These are phyloP conservation scores for Combretum micranthum DNA, from an alignment of 345 rosid genomes.

Conservation along the genomic window DNA sequence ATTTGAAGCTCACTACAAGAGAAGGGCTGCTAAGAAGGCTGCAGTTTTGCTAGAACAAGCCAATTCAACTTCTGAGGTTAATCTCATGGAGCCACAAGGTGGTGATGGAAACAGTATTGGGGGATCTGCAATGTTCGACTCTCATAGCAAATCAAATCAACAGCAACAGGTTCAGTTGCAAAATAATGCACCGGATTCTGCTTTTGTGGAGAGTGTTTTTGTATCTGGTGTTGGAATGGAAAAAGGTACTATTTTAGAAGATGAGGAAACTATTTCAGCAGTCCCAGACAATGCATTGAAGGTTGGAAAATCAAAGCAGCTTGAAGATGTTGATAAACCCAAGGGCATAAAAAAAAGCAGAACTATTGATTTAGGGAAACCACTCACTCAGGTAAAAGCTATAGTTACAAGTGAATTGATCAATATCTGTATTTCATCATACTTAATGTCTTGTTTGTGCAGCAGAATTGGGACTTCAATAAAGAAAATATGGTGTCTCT, in stretches of 20 bases:
- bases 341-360: constrained; percentile 6
- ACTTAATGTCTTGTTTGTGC: not conserved
- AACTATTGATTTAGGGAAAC: constrained; percentile 24
- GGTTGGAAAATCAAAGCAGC: too few relatives aligned
- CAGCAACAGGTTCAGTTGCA: not conserved
- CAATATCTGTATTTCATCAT: not conserved
- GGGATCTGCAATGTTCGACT: not conserved
- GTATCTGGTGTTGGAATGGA: constrained; percentile 18
- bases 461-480: constrained; percentile 2
- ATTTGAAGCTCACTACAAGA: constrained; percentile 20
- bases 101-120: not conserved
- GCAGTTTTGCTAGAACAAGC: constrained; percentile 68
- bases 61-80: constrained; percentile 12
- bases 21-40: constrained; percentile 23
- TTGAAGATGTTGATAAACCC: not conserved
- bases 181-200: constrained; percentile 1
- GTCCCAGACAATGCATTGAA: too few relatives aligned
- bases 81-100: constrained; percentile 13
- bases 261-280: too few relatives aligned
- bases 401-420: not conserved
- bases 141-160: constrained; percentile 8
- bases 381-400: constrained; percentile 36
- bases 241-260: constrained; percentile 3
- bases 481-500: constrained; percentile 24
- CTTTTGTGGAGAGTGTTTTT: too few relatives aligned